Evolutionary conservation across 176 grass and related monocot species (phyloP), one percentile per base, ranked within the genome.

Genomic region (Bolboschoenus planiculmis): DNA sequence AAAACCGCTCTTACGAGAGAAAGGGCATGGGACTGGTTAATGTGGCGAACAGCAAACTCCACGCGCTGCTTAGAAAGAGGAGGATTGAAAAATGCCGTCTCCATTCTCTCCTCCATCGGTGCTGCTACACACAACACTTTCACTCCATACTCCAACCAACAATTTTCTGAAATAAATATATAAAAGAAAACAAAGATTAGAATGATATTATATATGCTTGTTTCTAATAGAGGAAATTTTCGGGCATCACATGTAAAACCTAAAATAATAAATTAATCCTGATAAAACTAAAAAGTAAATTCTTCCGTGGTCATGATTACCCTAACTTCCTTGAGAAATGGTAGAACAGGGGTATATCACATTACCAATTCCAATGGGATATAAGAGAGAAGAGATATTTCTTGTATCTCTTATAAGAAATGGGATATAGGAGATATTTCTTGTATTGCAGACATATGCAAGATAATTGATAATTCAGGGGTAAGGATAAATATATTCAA

Each of bases 61-160:
- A 95, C 92, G 36, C 96, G 87, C 78, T 98, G 96, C 86, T 95
- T 98, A 44, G 95, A 98, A 48, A 97, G 89, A 67, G 90, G 88
- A 67, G 94, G 94, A 61, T 43, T 98, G 48, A 98, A 98, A 81
- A 97, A 51, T 56, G 94, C 90, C 11, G 90, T 85, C 51, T 95
- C 96, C 90, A 98, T 93, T 95, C 90, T 91, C 78, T 95, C 92
- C 89, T 98, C 96, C 78, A 98, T 84, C 63, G 92, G 92, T 68
- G 94, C 87, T 60, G 90, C 82, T 84, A 98, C 86, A 48, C 82
- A 85, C 84, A 95, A 88, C 61, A 95, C 73, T 86, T 95, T 95
- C 67, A 95, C 78, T 59, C 23, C 81, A 78, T 90, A 95, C 87
- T 95, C 96, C 85, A 98, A 79, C 18, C 85, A 76, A 34, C 87